These are phyloP conservation scores for Solanum sejunctum DNA, from an alignment of 257 asterid genomes.

Conservation along the genomic window DNA sequence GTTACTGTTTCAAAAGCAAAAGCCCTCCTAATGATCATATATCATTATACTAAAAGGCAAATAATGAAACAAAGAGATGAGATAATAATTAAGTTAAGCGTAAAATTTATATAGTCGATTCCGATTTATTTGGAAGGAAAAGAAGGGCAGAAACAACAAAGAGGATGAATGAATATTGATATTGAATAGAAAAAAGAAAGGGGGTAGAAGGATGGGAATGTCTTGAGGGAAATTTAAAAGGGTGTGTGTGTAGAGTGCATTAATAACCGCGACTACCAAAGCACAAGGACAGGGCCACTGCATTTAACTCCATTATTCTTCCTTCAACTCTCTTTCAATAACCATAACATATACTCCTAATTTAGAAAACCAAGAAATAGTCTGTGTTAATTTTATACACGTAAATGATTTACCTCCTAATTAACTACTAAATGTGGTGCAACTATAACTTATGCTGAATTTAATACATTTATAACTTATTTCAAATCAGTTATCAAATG, in stretches of 20 bases:
- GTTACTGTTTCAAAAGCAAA: slow-evolving; percentile 7
- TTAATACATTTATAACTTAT: too few species aligned
- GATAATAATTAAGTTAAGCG: not conserved
- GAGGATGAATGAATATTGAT: not conserved
- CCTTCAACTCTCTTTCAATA: not conserved
- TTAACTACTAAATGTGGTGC: too few species aligned
- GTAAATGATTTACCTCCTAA: too few species aligned
- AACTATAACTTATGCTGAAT: too few species aligned
- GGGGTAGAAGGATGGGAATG: slow-evolving; percentile 10
- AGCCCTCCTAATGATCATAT: too few species aligned
- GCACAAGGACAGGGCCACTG: slow-evolving; percentile 22
- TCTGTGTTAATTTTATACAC: too few species aligned
- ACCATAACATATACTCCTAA: not conserved
- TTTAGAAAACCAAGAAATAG: too few species aligned
- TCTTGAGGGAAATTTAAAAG: slow-evolving; percentile 14
- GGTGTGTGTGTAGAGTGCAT: slow-evolving; percentile 8
- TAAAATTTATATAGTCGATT: not conserved
- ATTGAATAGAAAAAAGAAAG: not conserved
- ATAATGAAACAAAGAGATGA: not conserved
- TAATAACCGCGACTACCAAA: slow-evolving; percentile 27
- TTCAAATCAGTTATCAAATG: too few species aligned
- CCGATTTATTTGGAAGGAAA: not conserved
- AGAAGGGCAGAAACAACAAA: not conserved
- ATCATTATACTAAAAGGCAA: not conserved
- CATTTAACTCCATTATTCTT: slow-evolving; percentile 28